Evolutionary conservation across 768 basidiomycete species (phyloP).

Genomic region (Pleurotus ostreatus): DNA sequence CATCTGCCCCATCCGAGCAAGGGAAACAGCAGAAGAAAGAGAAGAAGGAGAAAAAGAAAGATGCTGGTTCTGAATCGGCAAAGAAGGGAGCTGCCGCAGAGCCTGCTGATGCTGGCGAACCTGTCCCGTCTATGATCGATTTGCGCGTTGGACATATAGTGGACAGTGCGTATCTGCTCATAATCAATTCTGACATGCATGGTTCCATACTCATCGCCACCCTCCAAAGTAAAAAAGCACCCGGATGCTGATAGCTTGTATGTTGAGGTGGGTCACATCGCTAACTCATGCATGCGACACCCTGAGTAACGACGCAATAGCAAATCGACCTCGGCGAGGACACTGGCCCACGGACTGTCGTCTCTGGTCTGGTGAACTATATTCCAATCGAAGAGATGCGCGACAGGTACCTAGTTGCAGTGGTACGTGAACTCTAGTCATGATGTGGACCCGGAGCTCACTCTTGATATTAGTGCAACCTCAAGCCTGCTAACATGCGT

Average conservation of each 20-base stretch:
- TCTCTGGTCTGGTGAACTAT: slow-evolving; percentile 95
- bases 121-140: slow-evolving; percentile 95
- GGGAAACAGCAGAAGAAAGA: slow-evolving; percentile 43
- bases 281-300: neutral
- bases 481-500: slow-evolving; percentile 96
- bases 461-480: slow-evolving; percentile 58
- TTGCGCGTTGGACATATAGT: slow-evolving; percentile 91
- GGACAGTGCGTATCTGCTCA: slow-evolving; percentile 57
- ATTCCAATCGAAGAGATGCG: slow-evolving; percentile 94
- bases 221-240: slow-evolving; percentile 76
- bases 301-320: slow-evolving; percentile 27
- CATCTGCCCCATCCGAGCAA: neutral
- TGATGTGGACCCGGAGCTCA: neutral
- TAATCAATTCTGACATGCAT: neutral
- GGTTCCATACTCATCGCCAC: neutral
- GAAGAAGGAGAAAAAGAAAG: slow-evolving; percentile 60
- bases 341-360: slow-evolving; percentile 91
- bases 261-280: slow-evolving; percentile 60
- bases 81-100: slow-evolving; percentile 43
- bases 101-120: slow-evolving; percentile 71
- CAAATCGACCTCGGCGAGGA: slow-evolving; percentile 97
- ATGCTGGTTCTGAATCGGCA: slow-evolving; percentile 27
- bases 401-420: slow-evolving; percentile 76
- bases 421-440: slow-evolving; percentile 40
- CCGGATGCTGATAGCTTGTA: slow-evolving; percentile 98